Evolutionary conservation across 257 asterid species (phyloP).

Genomic region (Solanum habrochaites): DNA sequence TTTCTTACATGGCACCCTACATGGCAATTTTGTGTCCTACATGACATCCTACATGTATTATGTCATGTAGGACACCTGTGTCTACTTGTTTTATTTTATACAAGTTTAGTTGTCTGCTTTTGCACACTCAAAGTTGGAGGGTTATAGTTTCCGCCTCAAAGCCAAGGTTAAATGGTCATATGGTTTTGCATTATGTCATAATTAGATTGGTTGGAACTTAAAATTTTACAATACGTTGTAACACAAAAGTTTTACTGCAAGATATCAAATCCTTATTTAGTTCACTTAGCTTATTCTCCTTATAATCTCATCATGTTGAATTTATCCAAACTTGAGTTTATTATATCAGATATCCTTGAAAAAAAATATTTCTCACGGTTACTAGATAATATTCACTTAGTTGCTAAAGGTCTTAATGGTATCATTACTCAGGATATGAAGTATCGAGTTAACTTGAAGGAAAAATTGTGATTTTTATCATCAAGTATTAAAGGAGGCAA

Average conservation of each 20-base stretch:
- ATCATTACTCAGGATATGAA: not conserved
- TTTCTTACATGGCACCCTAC: no score
- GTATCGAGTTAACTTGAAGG: not conserved
- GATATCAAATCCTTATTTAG: not conserved
- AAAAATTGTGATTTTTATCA: not conserved
- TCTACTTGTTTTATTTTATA: no score
- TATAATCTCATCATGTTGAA: not conserved
- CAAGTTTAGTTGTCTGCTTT: no score
- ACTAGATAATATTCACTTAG: no score
- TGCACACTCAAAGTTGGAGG: no score
- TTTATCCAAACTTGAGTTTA: not conserved
- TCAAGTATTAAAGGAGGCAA: not conserved
- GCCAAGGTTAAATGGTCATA: no score
- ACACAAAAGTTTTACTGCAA: not conserved
- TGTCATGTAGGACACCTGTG: no score
- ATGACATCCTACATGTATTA: no score
- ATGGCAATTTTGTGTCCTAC: no score
- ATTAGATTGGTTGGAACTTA: no score
- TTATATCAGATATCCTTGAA: not conserved
- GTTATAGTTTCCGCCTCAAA: accelerated
- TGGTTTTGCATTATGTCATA: no score
- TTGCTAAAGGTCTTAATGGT: not conserved
- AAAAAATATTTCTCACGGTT: not conserved
- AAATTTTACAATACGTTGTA: no score
- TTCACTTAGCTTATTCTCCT: not conserved